These are phyloP conservation scores for Mrakiaceae sp. DNA, from an alignment of 1,284 basidiomycete species.

Conservation along the genomic window DNA sequence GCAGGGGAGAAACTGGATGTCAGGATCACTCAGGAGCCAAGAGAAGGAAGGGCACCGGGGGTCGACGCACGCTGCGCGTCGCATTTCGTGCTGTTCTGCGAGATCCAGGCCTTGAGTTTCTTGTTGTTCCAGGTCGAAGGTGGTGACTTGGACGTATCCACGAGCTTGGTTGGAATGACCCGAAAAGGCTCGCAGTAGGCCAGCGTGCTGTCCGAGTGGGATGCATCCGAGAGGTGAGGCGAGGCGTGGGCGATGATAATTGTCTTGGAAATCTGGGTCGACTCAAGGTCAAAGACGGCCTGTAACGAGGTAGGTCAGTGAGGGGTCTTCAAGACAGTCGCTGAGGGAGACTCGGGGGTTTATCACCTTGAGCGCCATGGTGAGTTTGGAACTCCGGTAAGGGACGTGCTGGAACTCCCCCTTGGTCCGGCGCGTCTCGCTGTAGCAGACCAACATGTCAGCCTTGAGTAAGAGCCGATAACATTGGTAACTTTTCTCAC, in stretches of 20 bases:
- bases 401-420: constrained; percentile 3
- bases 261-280: neutral
- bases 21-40: neutral
- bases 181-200: neutral
- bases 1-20: too few species aligned
- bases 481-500: too few species aligned
- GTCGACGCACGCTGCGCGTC: neutral
- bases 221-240: constrained; percentile 2
- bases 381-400: constrained; percentile 8
- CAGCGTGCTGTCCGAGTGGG: constrained; percentile 5
- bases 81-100: neutral
- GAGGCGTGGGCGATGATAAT: constrained; percentile 12
- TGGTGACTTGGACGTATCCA: neutral
- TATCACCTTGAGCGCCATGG: constrained; percentile 4
- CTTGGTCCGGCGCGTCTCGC: neutral
- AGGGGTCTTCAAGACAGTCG: too few species aligned
- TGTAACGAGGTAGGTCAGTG: neutral
- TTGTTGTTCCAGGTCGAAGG: neutral
- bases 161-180: neutral
- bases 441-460: neutral
- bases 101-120: neutral
- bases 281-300: constrained; percentile 5
- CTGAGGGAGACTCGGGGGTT: neutral
- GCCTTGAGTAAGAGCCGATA: too few species aligned
- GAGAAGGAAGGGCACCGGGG: too few species aligned